Conservation (phyloP, 768 basidiomycete species). For the Floccularia luteovirens region DNA sequence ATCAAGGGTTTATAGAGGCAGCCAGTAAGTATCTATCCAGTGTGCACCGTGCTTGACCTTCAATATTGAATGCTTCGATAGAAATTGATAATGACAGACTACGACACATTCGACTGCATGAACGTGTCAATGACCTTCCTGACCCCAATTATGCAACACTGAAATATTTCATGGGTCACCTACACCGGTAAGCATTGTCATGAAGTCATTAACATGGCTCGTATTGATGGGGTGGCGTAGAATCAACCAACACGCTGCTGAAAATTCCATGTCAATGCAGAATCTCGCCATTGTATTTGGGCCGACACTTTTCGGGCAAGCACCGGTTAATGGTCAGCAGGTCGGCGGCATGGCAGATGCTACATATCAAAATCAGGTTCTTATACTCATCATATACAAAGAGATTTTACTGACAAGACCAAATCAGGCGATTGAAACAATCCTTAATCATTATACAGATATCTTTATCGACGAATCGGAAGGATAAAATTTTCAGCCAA, state of each 20-base stretch:
- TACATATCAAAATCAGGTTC: slow-evolving; percentile 66
- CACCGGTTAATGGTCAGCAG: slow-evolving; percentile 39
- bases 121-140: slow-evolving; percentile 95
- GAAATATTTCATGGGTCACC: slow-evolving; percentile 91
- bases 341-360: slow-evolving; percentile 62
- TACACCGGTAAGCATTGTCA: slow-evolving; percentile 65
- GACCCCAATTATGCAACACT: slow-evolving; percentile 98
- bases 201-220: neutral
- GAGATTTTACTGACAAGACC: neutral
- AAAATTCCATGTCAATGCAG: slow-evolving; percentile 89
- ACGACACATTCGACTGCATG: slow-evolving; percentile 92
- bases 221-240: slow-evolving; percentile 25
- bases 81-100: slow-evolving; percentile 92
- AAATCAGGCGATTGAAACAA: slow-evolving; percentile 85
- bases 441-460: slow-evolving; percentile 88
- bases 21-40: slow-evolving; percentile 55
- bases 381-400: slow-evolving; percentile 5
- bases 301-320: slow-evolving; percentile 88
- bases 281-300: slow-evolving; percentile 97
- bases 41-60: slow-evolving; percentile 3
- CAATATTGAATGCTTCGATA: slow-evolving; percentile 20
- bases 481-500: slow-evolving; percentile 8
- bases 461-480: slow-evolving; percentile 93
- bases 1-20: slow-evolving; percentile 92
- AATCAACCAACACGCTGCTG: slow-evolving; percentile 63